Evolutionary conservation across 805 yeast species (phyloP).

Genomic region (Brettanomyces nanus): DNA sequence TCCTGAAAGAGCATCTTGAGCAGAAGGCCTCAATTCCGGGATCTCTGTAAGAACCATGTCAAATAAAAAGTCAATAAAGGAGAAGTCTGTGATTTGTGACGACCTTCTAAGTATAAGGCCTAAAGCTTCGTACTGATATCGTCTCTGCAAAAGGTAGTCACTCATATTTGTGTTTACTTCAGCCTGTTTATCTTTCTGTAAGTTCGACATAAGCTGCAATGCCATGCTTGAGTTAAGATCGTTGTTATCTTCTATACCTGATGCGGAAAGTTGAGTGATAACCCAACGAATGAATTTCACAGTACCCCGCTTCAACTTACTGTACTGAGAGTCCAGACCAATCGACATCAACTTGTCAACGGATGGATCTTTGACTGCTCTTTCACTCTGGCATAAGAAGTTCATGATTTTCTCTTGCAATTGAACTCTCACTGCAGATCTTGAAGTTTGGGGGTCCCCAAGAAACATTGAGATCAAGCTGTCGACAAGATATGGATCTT

Average conservation of each 20-base stretch:
- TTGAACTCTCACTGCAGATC: constrained; percentile 45
- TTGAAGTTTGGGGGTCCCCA: constrained; percentile 34
- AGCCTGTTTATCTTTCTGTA: constrained; percentile 26
- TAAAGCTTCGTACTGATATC: constrained; percentile 68
- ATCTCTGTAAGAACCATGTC: constrained; percentile 60
- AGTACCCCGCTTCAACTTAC: constrained; percentile 46
- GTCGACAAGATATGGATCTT: constrained; percentile 37
- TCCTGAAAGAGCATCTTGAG: constrained; percentile 64
- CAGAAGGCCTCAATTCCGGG: constrained; percentile 52
- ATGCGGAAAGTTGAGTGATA: constrained; percentile 18
- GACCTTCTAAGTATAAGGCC: constrained; percentile 53
- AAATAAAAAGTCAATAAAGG: constrained; percentile 57
- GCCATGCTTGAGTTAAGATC: constrained; percentile 37
- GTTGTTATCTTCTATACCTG: constrained; percentile 7
- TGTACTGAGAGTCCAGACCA: constrained; percentile 51
- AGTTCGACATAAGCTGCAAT: constrained; percentile 40
- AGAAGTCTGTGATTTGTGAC: constrained; percentile 37
- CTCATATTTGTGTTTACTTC: constrained; percentile 24
- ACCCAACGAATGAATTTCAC: constrained; percentile 62
- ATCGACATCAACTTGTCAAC: constrained; percentile 44
- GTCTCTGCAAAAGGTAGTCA: constrained; percentile 37
- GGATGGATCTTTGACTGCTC: constrained; percentile 34
- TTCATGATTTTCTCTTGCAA: constrained; percentile 51
- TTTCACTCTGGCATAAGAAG: constrained; percentile 42
- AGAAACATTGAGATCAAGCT: constrained; percentile 38